Base-by-base conservation (phyloP, 495 filamentous ascomycete genomes). In the Daldinia loculata region DNA sequence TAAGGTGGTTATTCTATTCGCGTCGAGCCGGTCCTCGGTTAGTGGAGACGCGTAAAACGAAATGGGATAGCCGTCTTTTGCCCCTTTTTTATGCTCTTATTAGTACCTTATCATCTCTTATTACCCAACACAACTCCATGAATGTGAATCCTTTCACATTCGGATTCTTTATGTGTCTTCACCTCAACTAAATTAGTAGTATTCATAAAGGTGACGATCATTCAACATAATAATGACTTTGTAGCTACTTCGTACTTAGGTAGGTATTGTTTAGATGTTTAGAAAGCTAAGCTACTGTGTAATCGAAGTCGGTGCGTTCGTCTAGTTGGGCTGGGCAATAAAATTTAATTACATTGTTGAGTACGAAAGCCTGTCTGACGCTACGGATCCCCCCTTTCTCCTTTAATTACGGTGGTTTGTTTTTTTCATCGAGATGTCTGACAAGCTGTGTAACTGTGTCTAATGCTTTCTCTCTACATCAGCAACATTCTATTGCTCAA, bases 1-100 rank as follows among this genome's bases (percentile, higher is more conserved):
- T 36, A 52, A 51, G 41, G 59, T 51, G 34, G 43, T 17, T 61
- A 11, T 15, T 36, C 32, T 62, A 24, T 71, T 72, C 69, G 69
- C 69, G 69, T 67, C 59, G 48, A 67, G 56, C 66, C 60, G 67
- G 67, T 45, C 61, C 61, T 70, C 67, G 63, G 64, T 61, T 6
- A 22, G 69, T 67, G 69, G 69, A 61, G 60, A 72, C 69, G 69
- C 63, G 64, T 72, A 63, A 64, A 72, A 67, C 14, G 26, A 59
- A 59, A 59, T 39, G 26, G 43, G 22, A 27, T 6, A 43, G 12
- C 26, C 51, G 24, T 9, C 32, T 38, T 38, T 60, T 58, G 26
- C 56, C 68, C 68, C 41, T 66, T 66, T 71, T 51, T 45, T 63
- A 52, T 52, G 17, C 11, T 48, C 43, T 24, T 48, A 29, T 15